These are phyloP conservation scores for Hydnomerulius pinastri DNA, from an alignment of 768 basidiomycete genomes.

Conservation along the genomic window DNA sequence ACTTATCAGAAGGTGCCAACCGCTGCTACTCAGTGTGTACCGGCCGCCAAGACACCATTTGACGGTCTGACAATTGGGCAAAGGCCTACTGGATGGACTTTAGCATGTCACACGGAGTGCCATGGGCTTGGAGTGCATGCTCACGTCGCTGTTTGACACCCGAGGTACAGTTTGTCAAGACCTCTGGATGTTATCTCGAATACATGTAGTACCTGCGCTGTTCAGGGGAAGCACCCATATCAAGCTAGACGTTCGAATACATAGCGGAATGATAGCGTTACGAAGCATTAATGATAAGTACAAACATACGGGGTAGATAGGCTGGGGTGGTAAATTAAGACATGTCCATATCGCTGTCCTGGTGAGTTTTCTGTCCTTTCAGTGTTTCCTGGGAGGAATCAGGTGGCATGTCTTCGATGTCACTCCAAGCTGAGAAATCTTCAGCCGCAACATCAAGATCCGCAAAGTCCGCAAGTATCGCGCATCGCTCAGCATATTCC, in stretches of 20 bases:
- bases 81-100: too few species aligned
- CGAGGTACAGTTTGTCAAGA: too few species aligned
- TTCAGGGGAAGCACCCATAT: not conserved
- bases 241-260: not conserved
- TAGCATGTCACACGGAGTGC: too few species aligned
- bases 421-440: slow-evolving; percentile 18
- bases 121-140: too few species aligned
- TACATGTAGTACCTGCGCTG: too few species aligned
- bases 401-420: slow-evolving; percentile 18
- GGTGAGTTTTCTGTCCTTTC: not conserved
- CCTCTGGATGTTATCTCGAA: too few species aligned
- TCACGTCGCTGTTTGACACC: too few species aligned
- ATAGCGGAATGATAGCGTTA: too few species aligned
- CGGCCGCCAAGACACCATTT: too few species aligned
- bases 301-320: not conserved
- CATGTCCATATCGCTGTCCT: slow-evolving; percentile 27
- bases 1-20: too few species aligned
- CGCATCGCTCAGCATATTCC: slow-evolving; percentile 58
- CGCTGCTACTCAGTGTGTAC: too few species aligned
- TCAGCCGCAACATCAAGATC: slow-evolving; percentile 36
- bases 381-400: not conserved
- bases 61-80: too few species aligned
- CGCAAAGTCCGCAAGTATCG: slow-evolving; percentile 47
- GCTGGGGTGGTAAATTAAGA: slow-evolving; percentile 16
- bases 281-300: slow-evolving; percentile 6